Conservation (phyloP, 2,329 filamentous ascomycete genomes). For the Botrytis cinerea region DNA sequence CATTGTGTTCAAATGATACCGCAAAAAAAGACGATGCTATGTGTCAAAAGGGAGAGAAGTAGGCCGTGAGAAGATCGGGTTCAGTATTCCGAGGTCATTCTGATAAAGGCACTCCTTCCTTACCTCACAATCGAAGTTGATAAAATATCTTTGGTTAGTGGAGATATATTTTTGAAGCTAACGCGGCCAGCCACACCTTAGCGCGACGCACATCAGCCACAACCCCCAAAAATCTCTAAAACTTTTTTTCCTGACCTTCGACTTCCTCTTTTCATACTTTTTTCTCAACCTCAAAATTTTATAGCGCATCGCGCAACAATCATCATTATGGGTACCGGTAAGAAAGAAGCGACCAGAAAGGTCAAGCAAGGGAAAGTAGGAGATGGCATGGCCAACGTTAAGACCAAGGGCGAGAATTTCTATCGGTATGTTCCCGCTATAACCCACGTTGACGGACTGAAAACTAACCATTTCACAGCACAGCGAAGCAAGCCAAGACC, state of each 20-base stretch:
- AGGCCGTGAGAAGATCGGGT: neutral
- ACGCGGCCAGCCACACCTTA: constrained; percentile 29
- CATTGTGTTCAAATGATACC: constrained; percentile 29
- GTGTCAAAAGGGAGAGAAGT: neutral
- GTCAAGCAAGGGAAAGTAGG: constrained; percentile 80
- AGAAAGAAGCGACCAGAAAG: constrained; percentile 86
- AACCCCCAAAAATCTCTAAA: constrained; percentile 30
- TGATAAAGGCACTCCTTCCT: constrained; percentile 8
- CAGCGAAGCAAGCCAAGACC: constrained; percentile 84
- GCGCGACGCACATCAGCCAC: constrained; percentile 30
- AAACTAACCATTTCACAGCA: constrained; percentile 41
- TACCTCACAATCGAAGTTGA: constrained; percentile 14
- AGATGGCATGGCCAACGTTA: constrained; percentile 90
- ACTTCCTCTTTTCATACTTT: constrained; percentile 32
- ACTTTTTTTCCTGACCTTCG: constrained; percentile 27
- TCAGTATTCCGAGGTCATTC: neutral
- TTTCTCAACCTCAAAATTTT: constrained; percentile 23
- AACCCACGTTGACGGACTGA: neutral
- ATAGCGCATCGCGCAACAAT: constrained; percentile 30
- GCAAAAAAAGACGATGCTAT: neutral
- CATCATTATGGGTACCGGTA: constrained; percentile 76
- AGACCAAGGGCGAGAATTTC: constrained; percentile 96
- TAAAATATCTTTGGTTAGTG: constrained; percentile 31
- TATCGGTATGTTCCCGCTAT: constrained; percentile 63
- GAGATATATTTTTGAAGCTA: constrained; percentile 22